Evolutionary conservation across 2,329 filamentous ascomycete genomes (phyloP), one percentile per base, ranked within the genome.

Genomic region (Alternaria hordeiaustralica): DNA sequence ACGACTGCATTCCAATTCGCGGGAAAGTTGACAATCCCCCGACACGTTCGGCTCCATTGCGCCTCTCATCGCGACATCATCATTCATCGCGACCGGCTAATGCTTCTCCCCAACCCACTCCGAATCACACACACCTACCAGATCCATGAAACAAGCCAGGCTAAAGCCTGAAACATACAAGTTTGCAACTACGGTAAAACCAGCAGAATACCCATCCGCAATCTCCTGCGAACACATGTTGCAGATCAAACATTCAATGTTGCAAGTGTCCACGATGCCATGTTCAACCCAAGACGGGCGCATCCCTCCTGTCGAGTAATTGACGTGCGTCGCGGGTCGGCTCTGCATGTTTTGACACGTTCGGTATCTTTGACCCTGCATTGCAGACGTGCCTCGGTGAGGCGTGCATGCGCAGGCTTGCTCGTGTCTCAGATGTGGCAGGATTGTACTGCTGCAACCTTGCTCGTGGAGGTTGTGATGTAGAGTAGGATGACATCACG

Each of bases 291-390:
- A 53, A 23, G 45, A 50, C 30, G 55, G 28, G 18, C n/a, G 46
- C 33, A 44, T 28, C 30, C 45, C 46, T 55, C 58, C 50, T 69
- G 66, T 58, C 64, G 64, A 69, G 65, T 67, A 67, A 65, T 61
- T 64, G 55, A 57, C 65, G 55, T 67, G 62, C 65, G 30, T 61
- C 59, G 54, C 59, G 59, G 59, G 54, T 44, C 59, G 59, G 44
- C 54, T 65, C 55, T 65, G 64, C 56, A 54, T 41, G 41, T 43
- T 30, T 50, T 55, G 49, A 63, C 57, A 60, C 44, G 36, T 60
- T 56, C 44, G 51, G 44, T 44, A 44, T 56, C 43, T 44, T 25
- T 50, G 43, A 41, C 64, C 63, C 57, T 65, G 62, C 65, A 60
- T 61, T 58, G 44, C 50, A 30, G 51, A 51, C 30, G 46, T 46